Percentiles rank a stretch among this genome's conserved stretches.
Evolutionary conservation across 805 yeast species (phyloP).

Genomic region (Yarrowia sp.): DNA sequence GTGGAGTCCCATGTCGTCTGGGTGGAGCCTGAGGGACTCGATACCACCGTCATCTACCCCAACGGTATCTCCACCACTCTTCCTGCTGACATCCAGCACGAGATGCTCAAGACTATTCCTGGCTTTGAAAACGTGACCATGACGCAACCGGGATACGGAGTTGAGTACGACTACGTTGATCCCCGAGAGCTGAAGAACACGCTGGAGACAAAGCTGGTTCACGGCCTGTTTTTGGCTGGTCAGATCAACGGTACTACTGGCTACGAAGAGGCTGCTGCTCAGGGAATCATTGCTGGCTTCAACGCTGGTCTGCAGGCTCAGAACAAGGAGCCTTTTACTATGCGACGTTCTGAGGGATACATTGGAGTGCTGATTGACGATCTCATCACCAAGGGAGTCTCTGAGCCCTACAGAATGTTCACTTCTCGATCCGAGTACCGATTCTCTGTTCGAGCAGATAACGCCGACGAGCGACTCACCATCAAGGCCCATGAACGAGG

Average conservation of each 20-base stretch:
- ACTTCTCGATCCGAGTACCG: constrained; percentile 95
- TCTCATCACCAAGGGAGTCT: constrained; percentile 91
- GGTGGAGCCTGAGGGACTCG: constrained; percentile 96
- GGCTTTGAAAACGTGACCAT: constrained; percentile 90
- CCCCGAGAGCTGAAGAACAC: constrained; percentile 84
- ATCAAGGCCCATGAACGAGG: constrained; percentile 70
- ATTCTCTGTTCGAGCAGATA: constrained; percentile 87
- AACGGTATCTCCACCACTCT: constrained; percentile 95
- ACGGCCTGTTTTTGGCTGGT: constrained; percentile 89
- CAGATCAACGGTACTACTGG: constrained; percentile 99
- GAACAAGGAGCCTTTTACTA: constrained; percentile 54
- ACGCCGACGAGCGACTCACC: constrained; percentile 88
- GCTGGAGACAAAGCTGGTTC: constrained; percentile 78
- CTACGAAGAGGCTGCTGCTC: constrained; percentile 98
- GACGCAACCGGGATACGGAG: constrained; percentile 98
- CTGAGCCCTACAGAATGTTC: constrained; percentile 97
- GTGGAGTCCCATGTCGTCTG: constrained; percentile 82
- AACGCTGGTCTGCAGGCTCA: constrained; percentile 77
- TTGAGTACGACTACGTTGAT: constrained; percentile 94
- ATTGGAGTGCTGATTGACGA: constrained; percentile 94
- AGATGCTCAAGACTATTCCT: constrained; percentile 75
- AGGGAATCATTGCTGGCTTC: constrained; percentile 93
- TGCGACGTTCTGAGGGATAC: constrained; percentile 84
- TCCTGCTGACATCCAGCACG: constrained; percentile 90
- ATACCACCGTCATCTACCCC: constrained; percentile 88